Percentiles rank a stretch among this genome's conserved stretches.
Conservation (phyloP, 768 basidiomycete species). For the Tulasnella sp. region DNA sequence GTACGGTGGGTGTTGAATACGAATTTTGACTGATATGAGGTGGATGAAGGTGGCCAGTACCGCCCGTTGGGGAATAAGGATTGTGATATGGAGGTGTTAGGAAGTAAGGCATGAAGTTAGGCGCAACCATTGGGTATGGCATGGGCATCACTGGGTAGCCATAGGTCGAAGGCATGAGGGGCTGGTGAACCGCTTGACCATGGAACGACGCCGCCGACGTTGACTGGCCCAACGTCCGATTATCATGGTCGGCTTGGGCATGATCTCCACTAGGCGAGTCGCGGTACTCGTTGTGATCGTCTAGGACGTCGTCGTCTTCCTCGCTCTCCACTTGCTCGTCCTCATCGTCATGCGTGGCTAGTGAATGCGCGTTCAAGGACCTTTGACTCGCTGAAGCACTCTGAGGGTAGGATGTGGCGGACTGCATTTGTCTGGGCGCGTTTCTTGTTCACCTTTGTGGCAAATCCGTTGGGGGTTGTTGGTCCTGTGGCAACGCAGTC, state of each 20-base stretch:
- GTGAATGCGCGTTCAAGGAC: background rate
- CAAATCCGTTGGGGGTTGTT: slow-evolving; percentile 6
- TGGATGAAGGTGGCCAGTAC: slow-evolving; percentile 12
- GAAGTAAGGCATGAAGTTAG: slow-evolving; percentile 13
- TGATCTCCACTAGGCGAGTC: background rate
- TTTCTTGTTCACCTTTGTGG: slow-evolving; percentile 12
- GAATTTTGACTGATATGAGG: slow-evolving; percentile 8
- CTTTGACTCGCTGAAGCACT: background rate
- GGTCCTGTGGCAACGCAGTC: slow-evolving; percentile 8
- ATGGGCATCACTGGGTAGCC: background rate
- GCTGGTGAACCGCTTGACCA: background rate
- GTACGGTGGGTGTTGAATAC: slow-evolving; percentile 7
- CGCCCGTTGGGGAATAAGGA: slow-evolving; percentile 12
- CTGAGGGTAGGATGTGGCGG: background rate
- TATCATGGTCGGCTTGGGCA: background rate
- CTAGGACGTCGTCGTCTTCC: slow-evolving; percentile 5
- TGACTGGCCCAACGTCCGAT: background rate
- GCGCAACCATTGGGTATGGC: slow-evolving; percentile 6
- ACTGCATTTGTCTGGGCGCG: slow-evolving; percentile 2
- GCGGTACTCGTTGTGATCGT: background rate
- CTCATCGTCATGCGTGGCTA: background rate
- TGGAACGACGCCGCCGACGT: background rate
- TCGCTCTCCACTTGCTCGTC: slow-evolving; percentile 19
- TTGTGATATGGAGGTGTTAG: slow-evolving; percentile 17
- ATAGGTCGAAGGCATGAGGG: slow-evolving; percentile 3